Conservation (phyloP, 1,139 yeast species). For the Lodderomyces pseudojiufengensis region DNA sequence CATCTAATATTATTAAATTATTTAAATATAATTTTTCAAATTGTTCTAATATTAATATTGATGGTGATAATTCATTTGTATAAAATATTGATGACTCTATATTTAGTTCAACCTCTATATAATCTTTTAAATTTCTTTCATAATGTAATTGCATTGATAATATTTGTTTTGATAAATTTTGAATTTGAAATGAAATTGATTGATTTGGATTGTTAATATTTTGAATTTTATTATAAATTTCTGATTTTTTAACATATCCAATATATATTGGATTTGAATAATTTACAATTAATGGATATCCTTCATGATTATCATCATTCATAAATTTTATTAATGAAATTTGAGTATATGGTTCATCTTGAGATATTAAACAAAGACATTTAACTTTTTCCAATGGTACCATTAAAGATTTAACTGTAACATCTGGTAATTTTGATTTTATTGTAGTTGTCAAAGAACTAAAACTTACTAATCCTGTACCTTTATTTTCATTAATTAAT, state of each 20-base stretch:
- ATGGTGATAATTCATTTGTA: conserved; percentile 33
- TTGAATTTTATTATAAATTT: conserved; percentile 17
- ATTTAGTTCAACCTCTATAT: conserved; percentile 16
- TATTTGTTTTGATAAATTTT: conserved; percentile 17
- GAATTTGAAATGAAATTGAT: conserved; percentile 24
- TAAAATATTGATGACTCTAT: conserved; percentile 22
- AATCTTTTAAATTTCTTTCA: conserved; percentile 17
- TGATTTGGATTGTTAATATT: conserved; percentile 11
- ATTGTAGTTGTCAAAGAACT: conserved; percentile 28
- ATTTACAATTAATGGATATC: conserved; percentile 37
- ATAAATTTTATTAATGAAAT: conserved; percentile 19
- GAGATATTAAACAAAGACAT: conserved; percentile 30
- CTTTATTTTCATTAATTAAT: conserved; percentile 33
- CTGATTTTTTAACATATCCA: conserved; percentile 37
- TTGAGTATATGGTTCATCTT: conserved; percentile 19
- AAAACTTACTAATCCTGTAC: conserved; percentile 38
- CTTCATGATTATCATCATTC: conserved; percentile 38
- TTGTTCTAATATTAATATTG: conserved; percentile 34
- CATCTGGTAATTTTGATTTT: conserved; percentile 34
- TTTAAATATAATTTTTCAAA: conserved; percentile 42
- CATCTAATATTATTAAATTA: conserved; percentile 27
- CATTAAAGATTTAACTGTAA: conserved; percentile 30
- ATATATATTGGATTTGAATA: conserved; percentile 25
- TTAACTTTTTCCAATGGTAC: conserved; percentile 27
- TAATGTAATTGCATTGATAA: conserved; percentile 25